Evolutionary conservation across 345 rosid genomes (phyloP).

Genomic region (Viola odorata): DNA sequence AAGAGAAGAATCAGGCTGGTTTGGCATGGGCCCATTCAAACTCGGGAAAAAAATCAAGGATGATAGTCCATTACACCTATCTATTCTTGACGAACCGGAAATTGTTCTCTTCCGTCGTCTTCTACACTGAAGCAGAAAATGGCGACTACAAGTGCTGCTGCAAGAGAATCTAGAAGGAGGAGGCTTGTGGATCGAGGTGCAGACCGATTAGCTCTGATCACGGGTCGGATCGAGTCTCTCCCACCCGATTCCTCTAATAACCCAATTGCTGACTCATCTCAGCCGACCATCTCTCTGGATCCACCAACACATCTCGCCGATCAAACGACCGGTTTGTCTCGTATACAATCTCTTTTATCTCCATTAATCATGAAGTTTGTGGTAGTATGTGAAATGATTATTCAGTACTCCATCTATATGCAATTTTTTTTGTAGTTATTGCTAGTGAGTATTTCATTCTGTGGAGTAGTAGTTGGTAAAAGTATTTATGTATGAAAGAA

Average conservation of each 20-base stretch:
- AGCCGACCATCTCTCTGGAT: slow-evolving; percentile 11
- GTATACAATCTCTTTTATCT: too few relatives aligned
- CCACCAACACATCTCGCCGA: slow-evolving; percentile 14
- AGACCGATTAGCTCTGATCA: slow-evolving; percentile 78
- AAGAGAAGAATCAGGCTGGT: too few relatives aligned
- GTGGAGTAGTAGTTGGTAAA: too few relatives aligned
- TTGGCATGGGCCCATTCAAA: too few relatives aligned
- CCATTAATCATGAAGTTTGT: too few relatives aligned
- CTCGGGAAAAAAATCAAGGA: too few relatives aligned
- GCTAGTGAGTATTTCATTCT: too few relatives aligned
- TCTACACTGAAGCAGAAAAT: background rate
- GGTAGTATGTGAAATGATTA: too few relatives aligned
- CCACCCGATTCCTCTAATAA: slow-evolving; percentile 26
- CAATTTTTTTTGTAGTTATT: too few relatives aligned
- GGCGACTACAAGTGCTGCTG: slow-evolving; percentile 27
- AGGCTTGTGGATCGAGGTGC: slow-evolving; percentile 69
- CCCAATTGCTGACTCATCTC: slow-evolving; percentile 22
- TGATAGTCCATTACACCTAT: background rate
- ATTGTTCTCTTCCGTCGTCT: too few relatives aligned
- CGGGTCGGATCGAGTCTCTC: slow-evolving; percentile 46
- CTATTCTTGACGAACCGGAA: background rate
- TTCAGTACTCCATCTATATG: too few relatives aligned
- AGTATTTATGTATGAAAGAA: too few relatives aligned
- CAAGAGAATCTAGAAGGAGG: slow-evolving; percentile 71
- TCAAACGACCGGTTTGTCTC: slow-evolving; percentile 27